phyloP scores from a whole-genome alignment of 257 asterid species.

The Osmanthus fragrans region DNA sequence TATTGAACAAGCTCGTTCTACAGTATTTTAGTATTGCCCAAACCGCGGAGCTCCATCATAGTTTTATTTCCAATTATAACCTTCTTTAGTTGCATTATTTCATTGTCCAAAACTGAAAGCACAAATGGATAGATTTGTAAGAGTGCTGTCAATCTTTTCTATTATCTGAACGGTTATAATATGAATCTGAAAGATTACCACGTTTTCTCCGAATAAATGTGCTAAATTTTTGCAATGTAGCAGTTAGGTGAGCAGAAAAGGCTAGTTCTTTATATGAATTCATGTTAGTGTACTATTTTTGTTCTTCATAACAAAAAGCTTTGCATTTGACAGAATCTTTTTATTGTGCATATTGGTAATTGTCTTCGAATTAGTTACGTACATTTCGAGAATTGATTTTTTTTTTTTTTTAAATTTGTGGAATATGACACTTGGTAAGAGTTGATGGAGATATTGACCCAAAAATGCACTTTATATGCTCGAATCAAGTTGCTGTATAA shows the following conservation, averaged over 20 bases:
- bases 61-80: neutral
- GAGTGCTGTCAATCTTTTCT: neutral
- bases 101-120: neutral
- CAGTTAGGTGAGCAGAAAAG: neutral
- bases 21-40: too few species aligned
- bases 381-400: neutral
- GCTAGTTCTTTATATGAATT: neutral
- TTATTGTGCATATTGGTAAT: neutral
- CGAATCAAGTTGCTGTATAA: neutral
- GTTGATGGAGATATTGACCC: neutral
- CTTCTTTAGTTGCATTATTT: neutral
- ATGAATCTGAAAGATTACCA: neutral
- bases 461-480: neutral
- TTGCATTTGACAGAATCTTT: neutral
- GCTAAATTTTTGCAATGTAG: neutral
- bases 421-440: neutral
- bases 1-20: too few species aligned
- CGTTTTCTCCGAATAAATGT: neutral
- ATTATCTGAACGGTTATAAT: neutral
- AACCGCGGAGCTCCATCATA: neutral
- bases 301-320: neutral
- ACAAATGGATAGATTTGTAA: neutral
- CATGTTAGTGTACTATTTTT: neutral
- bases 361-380: neutral
- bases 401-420: neutral